Conservation (phyloP, 192 early-diverging fungal species). For the Backusella liffmaniae region DNA sequence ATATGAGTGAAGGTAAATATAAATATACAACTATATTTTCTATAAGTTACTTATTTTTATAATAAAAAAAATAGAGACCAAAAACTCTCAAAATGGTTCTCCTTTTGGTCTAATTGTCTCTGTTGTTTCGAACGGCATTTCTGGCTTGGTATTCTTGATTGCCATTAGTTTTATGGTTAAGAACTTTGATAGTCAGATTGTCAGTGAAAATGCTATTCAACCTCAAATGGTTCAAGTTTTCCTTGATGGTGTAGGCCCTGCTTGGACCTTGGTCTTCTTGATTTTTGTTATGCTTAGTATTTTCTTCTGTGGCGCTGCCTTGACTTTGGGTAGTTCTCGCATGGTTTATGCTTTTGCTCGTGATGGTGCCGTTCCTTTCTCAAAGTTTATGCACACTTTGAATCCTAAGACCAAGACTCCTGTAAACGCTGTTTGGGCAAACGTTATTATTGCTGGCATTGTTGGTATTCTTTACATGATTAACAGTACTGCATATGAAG, state of each 20-base stretch:
- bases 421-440: constrained; percentile 52
- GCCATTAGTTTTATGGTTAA: constrained; percentile 46
- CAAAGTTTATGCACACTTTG: constrained; percentile 42
- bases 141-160: constrained; percentile 48
- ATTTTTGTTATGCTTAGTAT: constrained; percentile 46
- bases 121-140: constrained; percentile 33
- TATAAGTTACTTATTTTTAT: not conserved
- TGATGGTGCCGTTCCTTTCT: constrained; percentile 56
- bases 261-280: constrained; percentile 45
- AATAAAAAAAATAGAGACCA: constrained; percentile 37
- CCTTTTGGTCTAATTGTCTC: constrained; percentile 48
- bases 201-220: constrained; percentile 32
- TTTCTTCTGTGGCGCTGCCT: constrained; percentile 48
- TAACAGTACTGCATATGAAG: constrained; percentile 45
- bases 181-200: constrained; percentile 38
- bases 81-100: constrained; percentile 47
- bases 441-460: constrained; percentile 46
- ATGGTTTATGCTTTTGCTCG: constrained; percentile 61
- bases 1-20: constrained; percentile 33
- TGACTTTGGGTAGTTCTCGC: constrained; percentile 49
- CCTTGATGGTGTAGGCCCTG: constrained; percentile 42
- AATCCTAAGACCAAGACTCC: constrained; percentile 42
- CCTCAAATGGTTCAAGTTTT: constrained; percentile 46
- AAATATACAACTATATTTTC: not conserved
- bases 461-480: constrained; percentile 50